Percentiles rank a stretch among this genome's conserved stretches.
Evolutionary conservation across 169 alveolate genomes (phyloP).

Genomic region (Perkinsus olseni): DNA sequence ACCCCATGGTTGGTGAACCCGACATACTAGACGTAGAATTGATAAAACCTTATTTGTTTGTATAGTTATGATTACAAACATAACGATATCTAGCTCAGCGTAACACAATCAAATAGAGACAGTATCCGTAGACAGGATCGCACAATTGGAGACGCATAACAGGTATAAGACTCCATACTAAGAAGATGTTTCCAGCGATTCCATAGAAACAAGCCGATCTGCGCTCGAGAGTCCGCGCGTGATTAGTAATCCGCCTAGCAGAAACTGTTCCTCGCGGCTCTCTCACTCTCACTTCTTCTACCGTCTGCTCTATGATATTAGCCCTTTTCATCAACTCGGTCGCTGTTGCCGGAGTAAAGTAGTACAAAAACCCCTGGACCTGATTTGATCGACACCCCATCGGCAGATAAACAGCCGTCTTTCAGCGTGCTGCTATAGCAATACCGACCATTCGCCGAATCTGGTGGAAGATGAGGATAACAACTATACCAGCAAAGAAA

Average conservation of each 20-base stretch:
- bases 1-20: background rate
- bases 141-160: background rate
- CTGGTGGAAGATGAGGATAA: no score
- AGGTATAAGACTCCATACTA: no score
- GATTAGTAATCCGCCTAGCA: no score
- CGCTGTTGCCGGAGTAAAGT: background rate
- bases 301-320: background rate
- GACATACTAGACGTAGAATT: background rate
- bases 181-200: no score
- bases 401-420: no score
- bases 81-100: background rate
- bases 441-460: background rate
- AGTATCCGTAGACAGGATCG: background rate
- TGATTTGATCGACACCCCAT: no score
- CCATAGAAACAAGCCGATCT: no score
- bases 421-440: no score
- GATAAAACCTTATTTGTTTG: background rate
- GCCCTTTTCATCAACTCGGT: background rate
- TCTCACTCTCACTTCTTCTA: background rate
- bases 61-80: background rate
- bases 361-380: background rate
- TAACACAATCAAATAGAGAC: background rate
- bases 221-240: no score
- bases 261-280: no score
- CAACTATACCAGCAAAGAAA: no score